Conservation (phyloP, 345 rosid species). For the Aurinia saxatilis region DNA sequence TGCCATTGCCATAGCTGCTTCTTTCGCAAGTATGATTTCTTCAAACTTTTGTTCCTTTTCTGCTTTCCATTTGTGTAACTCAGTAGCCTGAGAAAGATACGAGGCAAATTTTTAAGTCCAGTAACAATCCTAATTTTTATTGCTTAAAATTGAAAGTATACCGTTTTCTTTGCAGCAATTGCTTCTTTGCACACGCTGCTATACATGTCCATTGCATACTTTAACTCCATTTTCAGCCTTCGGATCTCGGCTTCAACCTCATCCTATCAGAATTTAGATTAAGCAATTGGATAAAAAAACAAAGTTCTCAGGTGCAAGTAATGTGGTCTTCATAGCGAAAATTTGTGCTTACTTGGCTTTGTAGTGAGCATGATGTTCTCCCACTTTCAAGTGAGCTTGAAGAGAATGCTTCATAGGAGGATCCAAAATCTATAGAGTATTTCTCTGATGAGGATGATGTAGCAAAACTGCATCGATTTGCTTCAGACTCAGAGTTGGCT, state of each 20-base stretch:
- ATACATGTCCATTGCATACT: constrained; percentile 72
- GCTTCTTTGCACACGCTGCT: constrained; percentile 74
- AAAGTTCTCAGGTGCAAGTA: background rate
- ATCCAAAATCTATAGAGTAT: constrained; percentile 37
- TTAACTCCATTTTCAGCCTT: constrained; percentile 65
- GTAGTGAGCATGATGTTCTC: constrained; percentile 37
- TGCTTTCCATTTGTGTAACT: constrained; percentile 52
- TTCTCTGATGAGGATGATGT: constrained; percentile 34
- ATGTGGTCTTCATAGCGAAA: background rate
- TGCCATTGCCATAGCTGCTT: constrained; percentile 48
- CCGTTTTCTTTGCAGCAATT: constrained; percentile 55
- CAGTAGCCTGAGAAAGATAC: constrained; percentile 45
- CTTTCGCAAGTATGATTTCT: constrained; percentile 48
- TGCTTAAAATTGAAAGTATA: constrained; percentile 11
- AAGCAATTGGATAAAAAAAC: background rate
- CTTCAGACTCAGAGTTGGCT: constrained; percentile 39
- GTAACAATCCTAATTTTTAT: background rate
- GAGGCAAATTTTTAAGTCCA: background rate
- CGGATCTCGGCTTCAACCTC: constrained; percentile 80
- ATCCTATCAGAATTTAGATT: constrained; percentile 38
- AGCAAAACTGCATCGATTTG: constrained; percentile 36
- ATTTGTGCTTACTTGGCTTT: constrained; percentile 31
- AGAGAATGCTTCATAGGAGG: constrained; percentile 36
- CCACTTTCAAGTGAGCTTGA: constrained; percentile 37
- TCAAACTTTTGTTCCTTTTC: constrained; percentile 43